Evolutionary conservation across 371 early-diverging fungal species (phyloP).

Genomic region (Astathelohania contejeani): DNA sequence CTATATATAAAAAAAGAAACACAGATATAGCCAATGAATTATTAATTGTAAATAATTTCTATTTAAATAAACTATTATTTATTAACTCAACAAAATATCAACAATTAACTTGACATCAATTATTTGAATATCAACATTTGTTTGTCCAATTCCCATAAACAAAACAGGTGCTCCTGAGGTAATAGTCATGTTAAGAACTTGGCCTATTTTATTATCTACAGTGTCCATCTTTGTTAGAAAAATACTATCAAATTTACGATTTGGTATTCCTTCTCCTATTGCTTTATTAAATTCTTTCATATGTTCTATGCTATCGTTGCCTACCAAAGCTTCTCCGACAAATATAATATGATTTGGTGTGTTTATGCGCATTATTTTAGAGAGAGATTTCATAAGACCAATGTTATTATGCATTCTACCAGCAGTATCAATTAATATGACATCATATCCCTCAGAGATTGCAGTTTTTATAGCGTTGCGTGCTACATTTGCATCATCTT

Average conservation of each 20-base stretch:
- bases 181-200: slow-evolving; percentile 43
- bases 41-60: no score
- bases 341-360: slow-evolving; percentile 88
- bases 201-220: slow-evolving; percentile 77
- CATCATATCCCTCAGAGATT: slow-evolving; percentile 65
- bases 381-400: slow-evolving; percentile 81
- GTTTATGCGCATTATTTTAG: slow-evolving; percentile 78
- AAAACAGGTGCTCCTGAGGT: slow-evolving; percentile 70
- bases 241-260: slow-evolving; percentile 83
- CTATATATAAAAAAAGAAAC: no score
- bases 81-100: slow-evolving; percentile 2
- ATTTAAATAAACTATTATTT: not conserved
- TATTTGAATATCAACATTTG: slow-evolving; percentile 77
- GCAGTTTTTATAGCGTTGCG: slow-evolving; percentile 77
- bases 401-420: slow-evolving; percentile 98
- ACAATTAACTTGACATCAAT: slow-evolving; percentile 36
- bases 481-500: slow-evolving; percentile 90
- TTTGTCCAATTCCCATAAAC: slow-evolving; percentile 96
- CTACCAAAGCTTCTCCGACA: slow-evolving; percentile 96
- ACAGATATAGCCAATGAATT: no score
- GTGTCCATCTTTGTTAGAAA: slow-evolving; percentile 94
- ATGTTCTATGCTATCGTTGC: slow-evolving; percentile 90
- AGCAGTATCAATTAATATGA: slow-evolving; percentile 92
- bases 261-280: slow-evolving; percentile 57
- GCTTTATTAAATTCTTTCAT: slow-evolving; percentile 88